Conservation (phyloP, 192 early-diverging fungal species). For the Backusella morwellensis region DNA sequence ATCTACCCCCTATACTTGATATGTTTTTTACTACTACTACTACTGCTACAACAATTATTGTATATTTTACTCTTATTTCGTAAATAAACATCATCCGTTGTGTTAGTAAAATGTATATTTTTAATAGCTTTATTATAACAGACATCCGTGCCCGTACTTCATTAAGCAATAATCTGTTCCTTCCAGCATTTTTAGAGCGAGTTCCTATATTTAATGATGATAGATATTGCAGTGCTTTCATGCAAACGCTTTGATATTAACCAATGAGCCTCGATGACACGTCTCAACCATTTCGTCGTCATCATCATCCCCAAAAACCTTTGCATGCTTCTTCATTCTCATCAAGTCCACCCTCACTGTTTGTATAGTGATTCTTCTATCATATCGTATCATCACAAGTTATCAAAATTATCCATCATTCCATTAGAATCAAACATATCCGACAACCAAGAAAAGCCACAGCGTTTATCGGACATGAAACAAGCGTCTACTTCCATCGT, state of each 20-base stretch:
- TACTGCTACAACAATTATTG: too few species aligned
- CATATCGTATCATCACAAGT: background rate
- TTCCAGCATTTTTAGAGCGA: slow-evolving; percentile 12
- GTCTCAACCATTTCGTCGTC: background rate
- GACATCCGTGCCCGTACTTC: background rate
- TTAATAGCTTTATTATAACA: background rate
- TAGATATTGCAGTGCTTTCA: background rate
- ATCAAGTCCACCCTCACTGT: background rate
- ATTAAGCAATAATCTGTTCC: background rate
- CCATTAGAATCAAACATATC: background rate
- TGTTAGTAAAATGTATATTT: background rate
- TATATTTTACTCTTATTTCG: background rate
- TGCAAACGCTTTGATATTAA: background rate
- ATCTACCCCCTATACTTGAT: background rate
- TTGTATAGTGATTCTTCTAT: background rate
- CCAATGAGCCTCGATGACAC: background rate
- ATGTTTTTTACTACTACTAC: background rate
- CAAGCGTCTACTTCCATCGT: background rate
- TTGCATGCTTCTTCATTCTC: background rate
- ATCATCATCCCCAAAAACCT: background rate
- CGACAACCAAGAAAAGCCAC: background rate
- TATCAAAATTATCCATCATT: background rate
- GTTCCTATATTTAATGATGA: background rate
- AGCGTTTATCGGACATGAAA: background rate
- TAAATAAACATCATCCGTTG: background rate